Evolutionary conservation across 176 grass and related monocot species (phyloP).

Genomic region (Cymbopogon citratus): DNA sequence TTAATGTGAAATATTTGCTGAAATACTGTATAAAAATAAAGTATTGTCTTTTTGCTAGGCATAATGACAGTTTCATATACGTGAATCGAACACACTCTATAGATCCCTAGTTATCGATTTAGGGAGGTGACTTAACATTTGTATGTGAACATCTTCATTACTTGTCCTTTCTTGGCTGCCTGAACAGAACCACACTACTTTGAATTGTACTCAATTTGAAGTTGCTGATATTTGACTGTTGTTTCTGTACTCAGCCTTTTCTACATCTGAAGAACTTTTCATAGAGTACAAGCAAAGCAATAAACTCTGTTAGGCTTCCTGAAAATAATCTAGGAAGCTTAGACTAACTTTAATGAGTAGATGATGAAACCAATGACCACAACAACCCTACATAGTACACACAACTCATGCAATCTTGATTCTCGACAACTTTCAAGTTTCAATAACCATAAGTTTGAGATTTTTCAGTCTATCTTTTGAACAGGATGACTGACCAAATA

Average conservation of each 20-base stretch:
- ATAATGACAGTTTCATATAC: not conserved
- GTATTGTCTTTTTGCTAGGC: not conserved
- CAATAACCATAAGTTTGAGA: not conserved
- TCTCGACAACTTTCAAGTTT: not conserved
- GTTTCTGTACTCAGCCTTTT: not conserved
- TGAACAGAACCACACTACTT: not conserved
- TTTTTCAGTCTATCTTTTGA: not conserved
- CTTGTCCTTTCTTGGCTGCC: conserved; percentile 3
- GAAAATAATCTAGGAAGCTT: not conserved
- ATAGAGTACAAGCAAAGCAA: not conserved
- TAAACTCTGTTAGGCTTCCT: not conserved
- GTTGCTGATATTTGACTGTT: conserved; percentile 27
- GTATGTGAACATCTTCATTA: conserved; percentile 17
- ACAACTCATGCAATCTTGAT: not conserved
- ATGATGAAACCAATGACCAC: conserved; percentile 17
- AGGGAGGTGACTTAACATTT: not conserved
- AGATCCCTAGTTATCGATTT: not conserved
- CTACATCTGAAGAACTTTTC: conserved; percentile 8
- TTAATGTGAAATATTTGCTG: not conserved
- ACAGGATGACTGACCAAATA: not conserved
- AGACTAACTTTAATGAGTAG: conserved; percentile 8
- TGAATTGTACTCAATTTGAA: conserved; percentile 16
- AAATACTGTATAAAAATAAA: not conserved
- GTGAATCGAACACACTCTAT: not conserved
- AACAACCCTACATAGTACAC: conserved; percentile 52